These are phyloP conservation scores for Gastrolobium bilobum DNA, from an alignment of 306 rosid genomes.

Conservation along the genomic window DNA sequence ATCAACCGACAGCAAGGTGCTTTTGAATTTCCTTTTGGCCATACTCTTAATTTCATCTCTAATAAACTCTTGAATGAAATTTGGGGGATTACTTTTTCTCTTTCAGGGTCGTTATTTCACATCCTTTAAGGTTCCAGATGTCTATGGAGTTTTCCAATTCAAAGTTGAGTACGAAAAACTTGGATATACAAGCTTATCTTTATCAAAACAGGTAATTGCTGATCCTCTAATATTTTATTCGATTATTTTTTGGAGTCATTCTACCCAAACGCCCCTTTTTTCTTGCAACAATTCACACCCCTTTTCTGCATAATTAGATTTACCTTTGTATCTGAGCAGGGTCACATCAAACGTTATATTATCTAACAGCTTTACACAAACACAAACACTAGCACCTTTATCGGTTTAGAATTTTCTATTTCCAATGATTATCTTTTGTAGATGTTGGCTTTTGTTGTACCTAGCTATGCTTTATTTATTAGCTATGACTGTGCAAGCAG, in stretches of 20 bases:
- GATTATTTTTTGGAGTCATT: constrained; percentile 15
- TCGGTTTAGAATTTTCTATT: constrained; percentile 38
- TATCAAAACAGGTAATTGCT: constrained; percentile 85
- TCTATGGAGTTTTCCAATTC: constrained; percentile 98
- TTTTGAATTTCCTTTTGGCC: constrained; percentile 22
- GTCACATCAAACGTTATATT: background rate
- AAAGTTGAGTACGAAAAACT: constrained; percentile 92
- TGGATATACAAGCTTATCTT: constrained; percentile 85
- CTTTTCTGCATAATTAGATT: constrained; percentile 23
- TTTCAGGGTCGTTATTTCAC: constrained; percentile 83
- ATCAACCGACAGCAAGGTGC: constrained; percentile 81
- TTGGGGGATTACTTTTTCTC: constrained; percentile 19
- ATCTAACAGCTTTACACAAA: background rate
- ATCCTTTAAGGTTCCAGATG: constrained; percentile 95
- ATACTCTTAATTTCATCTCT: constrained; percentile 19
- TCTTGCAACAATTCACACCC: background rate
- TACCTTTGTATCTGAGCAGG: constrained; percentile 30
- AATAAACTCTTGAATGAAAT: constrained; percentile 27
- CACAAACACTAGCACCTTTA: background rate
- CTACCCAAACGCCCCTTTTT: background rate
- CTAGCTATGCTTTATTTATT: background rate
- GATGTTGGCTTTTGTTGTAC: background rate
- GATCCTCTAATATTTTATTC: constrained; percentile 20
- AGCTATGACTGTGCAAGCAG: background rate
- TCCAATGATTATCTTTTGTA: constrained; percentile 2